A percentile compares a stretch with the other conserved stretches of the same genome.
phyloP scores from a whole-genome alignment of 106 monocot species.

The Apostasia shenzhenica region DNA sequence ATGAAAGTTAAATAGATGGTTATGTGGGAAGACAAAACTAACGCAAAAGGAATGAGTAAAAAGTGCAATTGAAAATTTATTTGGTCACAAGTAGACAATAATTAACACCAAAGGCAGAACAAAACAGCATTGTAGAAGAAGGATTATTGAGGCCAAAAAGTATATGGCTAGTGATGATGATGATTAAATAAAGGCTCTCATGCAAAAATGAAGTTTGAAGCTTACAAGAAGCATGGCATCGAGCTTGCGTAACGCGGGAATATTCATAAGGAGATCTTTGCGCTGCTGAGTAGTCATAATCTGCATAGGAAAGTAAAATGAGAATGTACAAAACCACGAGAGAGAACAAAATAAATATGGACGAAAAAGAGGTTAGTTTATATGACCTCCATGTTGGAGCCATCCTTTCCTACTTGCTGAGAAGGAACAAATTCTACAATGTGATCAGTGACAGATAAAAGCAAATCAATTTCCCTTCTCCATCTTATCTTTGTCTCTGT shows the following conservation, averaged over 20 bases:
- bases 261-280: constrained; percentile 65
- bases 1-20: not conserved
- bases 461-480: constrained; percentile 77
- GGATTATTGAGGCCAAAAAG: too few relatives aligned
- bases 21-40: not conserved
- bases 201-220: not conserved
- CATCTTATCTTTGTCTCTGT: constrained; percentile 59
- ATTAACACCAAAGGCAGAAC: too few relatives aligned
- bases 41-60: not conserved
- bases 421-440: constrained; percentile 79
- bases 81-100: too few relatives aligned
- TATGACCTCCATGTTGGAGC: constrained; percentile 63
- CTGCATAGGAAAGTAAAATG: constrained; percentile 16
- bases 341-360: not conserved
- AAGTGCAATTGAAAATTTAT: too few relatives aligned
- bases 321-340: not conserved
- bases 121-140: too few relatives aligned
- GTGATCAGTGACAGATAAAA: constrained; percentile 76
- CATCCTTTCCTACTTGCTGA: constrained; percentile 52
- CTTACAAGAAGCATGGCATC: constrained; percentile 85
- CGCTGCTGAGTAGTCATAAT: constrained; percentile 76
- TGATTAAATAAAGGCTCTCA: too few relatives aligned
- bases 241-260: constrained; percentile 72
- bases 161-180: too few relatives aligned
- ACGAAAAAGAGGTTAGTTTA: not conserved